Conservation (phyloP, 73 alveolate genomes). For the Durusdinium trenchii region DNA sequence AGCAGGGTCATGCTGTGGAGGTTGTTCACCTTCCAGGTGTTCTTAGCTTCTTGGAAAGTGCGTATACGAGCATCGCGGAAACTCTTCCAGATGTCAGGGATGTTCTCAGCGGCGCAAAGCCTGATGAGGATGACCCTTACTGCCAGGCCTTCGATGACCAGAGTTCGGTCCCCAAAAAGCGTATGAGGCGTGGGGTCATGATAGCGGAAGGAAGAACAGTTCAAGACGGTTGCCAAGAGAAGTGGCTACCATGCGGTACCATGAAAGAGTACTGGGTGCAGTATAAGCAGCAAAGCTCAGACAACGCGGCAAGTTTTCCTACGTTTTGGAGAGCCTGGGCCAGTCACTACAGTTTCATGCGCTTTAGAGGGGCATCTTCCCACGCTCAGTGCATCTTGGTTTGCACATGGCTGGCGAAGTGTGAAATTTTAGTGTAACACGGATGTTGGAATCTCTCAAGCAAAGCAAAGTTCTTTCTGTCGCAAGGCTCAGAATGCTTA, state of each 20-base stretch:
- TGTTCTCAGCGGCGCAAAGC: not conserved
- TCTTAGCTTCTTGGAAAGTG: not conserved
- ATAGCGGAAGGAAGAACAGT: not conserved
- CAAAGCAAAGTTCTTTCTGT: no score
- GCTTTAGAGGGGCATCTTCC: no score
- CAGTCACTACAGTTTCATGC: no score
- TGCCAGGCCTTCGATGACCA: not conserved
- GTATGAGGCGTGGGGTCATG: not conserved
- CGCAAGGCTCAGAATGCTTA: no score
- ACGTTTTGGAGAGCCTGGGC: conserved; percentile 22
- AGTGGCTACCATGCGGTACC: not conserved
- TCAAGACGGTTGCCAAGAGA: not conserved
- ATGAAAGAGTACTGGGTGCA: not conserved
- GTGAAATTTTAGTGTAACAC: no score
- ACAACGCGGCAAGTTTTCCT: not conserved
- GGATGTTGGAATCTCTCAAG: no score
- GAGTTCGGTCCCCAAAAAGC: not conserved
- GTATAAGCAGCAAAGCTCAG: not conserved
- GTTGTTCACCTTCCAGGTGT: not conserved
- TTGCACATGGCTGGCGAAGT: no score
- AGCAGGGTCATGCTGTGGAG: not conserved
- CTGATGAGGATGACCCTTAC: no score
- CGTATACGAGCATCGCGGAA: not conserved
- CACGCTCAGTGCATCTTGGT: no score
- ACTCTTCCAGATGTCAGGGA: conserved; percentile 5